Evolutionary conservation across 2,329 filamentous ascomycete species (phyloP).

Genomic region (Fusarium begoniae): DNA sequence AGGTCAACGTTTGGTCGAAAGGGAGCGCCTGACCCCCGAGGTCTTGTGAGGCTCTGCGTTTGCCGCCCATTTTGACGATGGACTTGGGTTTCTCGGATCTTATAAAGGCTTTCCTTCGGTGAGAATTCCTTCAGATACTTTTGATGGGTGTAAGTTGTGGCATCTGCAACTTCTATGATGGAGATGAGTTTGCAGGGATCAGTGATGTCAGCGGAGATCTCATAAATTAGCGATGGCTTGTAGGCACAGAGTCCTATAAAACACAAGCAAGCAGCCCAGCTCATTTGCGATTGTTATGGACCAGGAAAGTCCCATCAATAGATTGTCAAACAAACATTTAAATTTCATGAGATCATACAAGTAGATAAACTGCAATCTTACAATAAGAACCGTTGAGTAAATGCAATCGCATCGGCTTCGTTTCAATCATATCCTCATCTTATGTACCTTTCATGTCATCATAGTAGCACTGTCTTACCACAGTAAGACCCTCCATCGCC

Average conservation of each 20-base stretch:
- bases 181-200: background rate
- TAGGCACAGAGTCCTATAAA: background rate
- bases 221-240: slow-evolving; percentile 1
- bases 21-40: background rate
- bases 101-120: background rate
- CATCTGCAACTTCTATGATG: background rate
- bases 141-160: background rate
- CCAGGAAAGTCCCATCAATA: background rate
- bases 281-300: background rate
- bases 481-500: slow-evolving; percentile 65
- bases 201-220: background rate
- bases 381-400: slow-evolving; percentile 5
- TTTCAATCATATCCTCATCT: slow-evolving; percentile 46
- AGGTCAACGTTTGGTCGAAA: background rate
- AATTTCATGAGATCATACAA: background rate
- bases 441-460: slow-evolving; percentile 24
- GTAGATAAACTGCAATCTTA: slow-evolving; percentile 14
- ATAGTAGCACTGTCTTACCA: slow-evolving; percentile 47
- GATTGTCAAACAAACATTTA: background rate
- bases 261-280: background rate
- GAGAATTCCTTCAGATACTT: background rate
- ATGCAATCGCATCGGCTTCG: slow-evolving; percentile 39
- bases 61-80: slow-evolving; percentile 25
- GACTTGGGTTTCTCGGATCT: background rate
- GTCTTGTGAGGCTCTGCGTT: slow-evolving; percentile 34